Evolutionary conservation across 1,284 basidiomycete species (phyloP), one percentile per base, ranked within the genome.

Genomic region (Microbotryum violaceum): DNA sequence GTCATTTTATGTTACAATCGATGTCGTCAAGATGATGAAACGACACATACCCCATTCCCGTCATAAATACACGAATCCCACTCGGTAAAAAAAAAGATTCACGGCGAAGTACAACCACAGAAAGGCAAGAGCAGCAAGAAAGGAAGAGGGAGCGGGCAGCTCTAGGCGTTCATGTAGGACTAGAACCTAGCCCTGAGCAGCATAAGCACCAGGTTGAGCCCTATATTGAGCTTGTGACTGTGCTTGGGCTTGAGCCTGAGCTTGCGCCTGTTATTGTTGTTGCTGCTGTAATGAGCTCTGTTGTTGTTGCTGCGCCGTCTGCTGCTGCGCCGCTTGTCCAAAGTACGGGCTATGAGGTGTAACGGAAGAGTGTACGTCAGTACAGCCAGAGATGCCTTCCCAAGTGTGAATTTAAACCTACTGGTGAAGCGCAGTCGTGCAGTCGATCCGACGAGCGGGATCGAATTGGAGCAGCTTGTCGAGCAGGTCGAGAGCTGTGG

Each of bases 391-490:
- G 10, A 42, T 42, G 12, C 37, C 5, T 3, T 42, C 47, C 47
- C 12, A 16, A 21, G 20, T 16, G 27, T 20, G 27, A 49, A 53
- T n/a, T 2, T n/a, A 53, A 9, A 53, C 51, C 5, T 4, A 61
- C 56, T 99, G 96, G 20, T 82, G 83, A 56, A 98, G 83, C 0
- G 96, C 93, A 57, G 96, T 90, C 33, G 88, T 86, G 29, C 94
- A 94, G 12, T 90, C 89, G 65, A 96, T 85, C 6, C 96, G 87
- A 73, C 93, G 87, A 33, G 86, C 82, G 1, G 96, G 96, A 75
- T 98, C 96, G 73, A 99, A 99, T 74, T 96, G 92, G 56, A 99
- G 83, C 49, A 98, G 84, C 64, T 88, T 85, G 75, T 98, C 96
- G 53, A 99, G 85, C 5, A 99, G 83, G 75, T 97, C 91, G 71